phyloP scores from a whole-genome alignment of 805 yeast species.

The Lipomyces sp. region DNA sequence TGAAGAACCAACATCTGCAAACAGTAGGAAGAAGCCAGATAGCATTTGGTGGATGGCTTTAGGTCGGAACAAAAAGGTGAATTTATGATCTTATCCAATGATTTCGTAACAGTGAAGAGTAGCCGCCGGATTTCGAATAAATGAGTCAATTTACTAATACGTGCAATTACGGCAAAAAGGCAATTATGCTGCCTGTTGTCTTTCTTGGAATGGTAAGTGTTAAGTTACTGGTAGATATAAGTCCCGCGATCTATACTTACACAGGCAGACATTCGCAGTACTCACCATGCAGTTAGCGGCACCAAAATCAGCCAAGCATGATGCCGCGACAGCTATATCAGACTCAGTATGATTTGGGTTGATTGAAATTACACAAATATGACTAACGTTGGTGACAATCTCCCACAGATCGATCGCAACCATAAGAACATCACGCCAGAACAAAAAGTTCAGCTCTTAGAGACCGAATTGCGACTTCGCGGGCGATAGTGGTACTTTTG shows the following conservation, averaged over 20 bases:
- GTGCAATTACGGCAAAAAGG: neutral
- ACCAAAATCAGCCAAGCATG: neutral
- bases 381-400: neutral
- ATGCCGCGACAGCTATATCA: neutral
- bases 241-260: too few relatives aligned
- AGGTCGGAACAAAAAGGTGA: conserved; percentile 19
- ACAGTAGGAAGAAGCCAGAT: conserved; percentile 2
- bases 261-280: neutral
- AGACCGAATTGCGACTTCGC: neutral
- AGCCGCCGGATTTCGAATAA: too few relatives aligned
- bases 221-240: too few relatives aligned
- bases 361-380: neutral
- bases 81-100: neutral
- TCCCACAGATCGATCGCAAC: neutral
- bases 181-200: neutral
- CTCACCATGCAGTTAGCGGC: neutral
- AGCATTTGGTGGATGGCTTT: conserved; percentile 18
- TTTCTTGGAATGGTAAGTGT: neutral
- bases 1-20: neutral
- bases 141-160: neutral
- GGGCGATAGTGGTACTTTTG: neutral
- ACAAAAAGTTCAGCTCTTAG: neutral
- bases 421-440: neutral
- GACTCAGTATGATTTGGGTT: neutral
- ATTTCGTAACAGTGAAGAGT: neutral